Conservation (phyloP, 192 early-diverging fungal species). For the Gonapodya prolifera region DNA sequence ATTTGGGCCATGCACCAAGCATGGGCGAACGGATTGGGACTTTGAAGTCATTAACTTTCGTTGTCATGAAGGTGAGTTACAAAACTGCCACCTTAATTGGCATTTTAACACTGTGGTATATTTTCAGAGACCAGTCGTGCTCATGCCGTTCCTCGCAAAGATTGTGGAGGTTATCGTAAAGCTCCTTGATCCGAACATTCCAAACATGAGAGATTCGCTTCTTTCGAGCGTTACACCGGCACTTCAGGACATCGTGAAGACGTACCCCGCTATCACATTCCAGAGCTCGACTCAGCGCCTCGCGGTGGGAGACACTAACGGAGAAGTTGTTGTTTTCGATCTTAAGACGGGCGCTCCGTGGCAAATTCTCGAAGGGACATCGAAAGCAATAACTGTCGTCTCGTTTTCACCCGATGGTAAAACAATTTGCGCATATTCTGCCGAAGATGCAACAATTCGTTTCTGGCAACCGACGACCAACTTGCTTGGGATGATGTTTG, state of each 20-base stretch:
- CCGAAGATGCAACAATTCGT: slow-evolving; percentile 52
- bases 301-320: slow-evolving; percentile 63
- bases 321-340: slow-evolving; percentile 65
- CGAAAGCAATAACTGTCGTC: slow-evolving; percentile 48
- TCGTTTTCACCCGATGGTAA: slow-evolving; percentile 69
- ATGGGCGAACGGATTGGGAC: slow-evolving; percentile 37
- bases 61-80: slow-evolving; percentile 53
- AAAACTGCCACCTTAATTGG: neutral
- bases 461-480: slow-evolving; percentile 63
- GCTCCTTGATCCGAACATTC: slow-evolving; percentile 64
- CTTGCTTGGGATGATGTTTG: slow-evolving; percentile 57
- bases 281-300: slow-evolving; percentile 59
- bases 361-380: slow-evolving; percentile 53
- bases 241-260: slow-evolving; percentile 31
- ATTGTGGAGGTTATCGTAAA: slow-evolving; percentile 72
- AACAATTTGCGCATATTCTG: slow-evolving; percentile 53
- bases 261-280: slow-evolving; percentile 60
- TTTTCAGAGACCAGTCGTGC: slow-evolving; percentile 47
- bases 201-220: slow-evolving; percentile 54
- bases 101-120: neutral
- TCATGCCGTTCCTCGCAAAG: slow-evolving; percentile 43
- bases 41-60: slow-evolving; percentile 55
- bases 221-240: slow-evolving; percentile 41
- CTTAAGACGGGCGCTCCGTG: slow-evolving; percentile 66
- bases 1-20: slow-evolving; percentile 54